phyloP scores from a whole-genome alignment of 1,139 yeast genomes.

The Sugiyamaella castrensis region DNA sequence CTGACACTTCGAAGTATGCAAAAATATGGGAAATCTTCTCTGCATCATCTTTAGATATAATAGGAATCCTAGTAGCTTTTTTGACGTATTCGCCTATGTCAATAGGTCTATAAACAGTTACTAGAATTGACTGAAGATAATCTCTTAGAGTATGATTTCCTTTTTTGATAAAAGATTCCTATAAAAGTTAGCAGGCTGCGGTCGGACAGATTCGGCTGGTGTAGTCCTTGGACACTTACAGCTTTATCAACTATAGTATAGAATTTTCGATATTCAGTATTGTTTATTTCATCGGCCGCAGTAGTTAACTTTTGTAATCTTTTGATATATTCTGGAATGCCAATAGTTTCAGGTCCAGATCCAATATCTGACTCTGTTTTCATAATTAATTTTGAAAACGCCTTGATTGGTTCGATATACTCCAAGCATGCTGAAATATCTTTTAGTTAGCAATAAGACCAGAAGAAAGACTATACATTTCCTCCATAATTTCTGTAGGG shows the following conservation, averaged over 20 bases:
- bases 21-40: constrained; percentile 22
- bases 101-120: constrained; percentile 25
- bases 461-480: too few relatives aligned
- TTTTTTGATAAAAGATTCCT: constrained; percentile 23
- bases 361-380: constrained; percentile 27
- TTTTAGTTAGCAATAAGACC: too few relatives aligned
- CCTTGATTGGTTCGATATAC: constrained; percentile 64
- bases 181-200: too few relatives aligned
- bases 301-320: constrained; percentile 26
- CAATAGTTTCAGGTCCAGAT: constrained; percentile 28
- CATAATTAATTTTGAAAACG: constrained; percentile 51
- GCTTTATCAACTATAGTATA: constrained; percentile 34
- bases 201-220: too few relatives aligned
- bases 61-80: constrained; percentile 24
- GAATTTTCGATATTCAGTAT: constrained; percentile 29
- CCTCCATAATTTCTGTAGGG: too few relatives aligned
- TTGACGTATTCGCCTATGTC: constrained; percentile 25
- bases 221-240: too few relatives aligned
- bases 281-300: constrained; percentile 29
- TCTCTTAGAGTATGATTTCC: constrained; percentile 28
- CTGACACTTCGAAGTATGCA: constrained; percentile 30
- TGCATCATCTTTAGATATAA: constrained; percentile 19
- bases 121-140: constrained; percentile 25
- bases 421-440: too few relatives aligned
- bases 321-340: constrained; percentile 26